These are phyloP conservation scores for Vigna nakashimae DNA, from an alignment of 306 rosid genomes.

Conservation along the genomic window DNA sequence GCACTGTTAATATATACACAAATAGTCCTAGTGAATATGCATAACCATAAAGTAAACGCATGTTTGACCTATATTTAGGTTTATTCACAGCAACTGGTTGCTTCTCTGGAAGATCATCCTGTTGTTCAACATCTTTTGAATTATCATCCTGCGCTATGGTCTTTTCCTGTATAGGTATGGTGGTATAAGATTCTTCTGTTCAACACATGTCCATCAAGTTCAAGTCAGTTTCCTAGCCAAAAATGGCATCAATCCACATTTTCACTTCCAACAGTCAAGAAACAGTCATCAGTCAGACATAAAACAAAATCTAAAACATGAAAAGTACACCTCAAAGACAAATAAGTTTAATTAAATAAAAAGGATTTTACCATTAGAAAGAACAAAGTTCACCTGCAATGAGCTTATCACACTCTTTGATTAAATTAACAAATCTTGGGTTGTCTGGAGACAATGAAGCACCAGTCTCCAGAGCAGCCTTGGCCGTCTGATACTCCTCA, in stretches of 20 bases:
- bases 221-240: slow-evolving; percentile 30
- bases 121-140: slow-evolving; percentile 48
- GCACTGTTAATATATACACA: background rate
- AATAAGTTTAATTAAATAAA: slow-evolving; percentile 1
- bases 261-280: slow-evolving; percentile 29
- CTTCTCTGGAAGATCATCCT: slow-evolving; percentile 40
- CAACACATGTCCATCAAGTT: slow-evolving; percentile 42
- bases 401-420: slow-evolving; percentile 69
- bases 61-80: slow-evolving; percentile 77
- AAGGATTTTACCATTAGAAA: slow-evolving; percentile 33
- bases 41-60: slow-evolving; percentile 1
- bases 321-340: background rate
- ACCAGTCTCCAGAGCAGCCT: slow-evolving; percentile 73
- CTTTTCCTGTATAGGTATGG: slow-evolving; percentile 48
- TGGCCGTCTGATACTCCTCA: slow-evolving; percentile 93
- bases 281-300: background rate
- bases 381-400: slow-evolving; percentile 66
- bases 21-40: slow-evolving; percentile 12
- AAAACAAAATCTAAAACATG: slow-evolving; percentile 4
- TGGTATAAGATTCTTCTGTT: slow-evolving; percentile 68
- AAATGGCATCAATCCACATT: slow-evolving; percentile 10
- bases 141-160: slow-evolving; percentile 36
- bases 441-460: slow-evolving; percentile 65
- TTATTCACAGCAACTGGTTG: slow-evolving; percentile 50
- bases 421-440: slow-evolving; percentile 59